phyloP scores from a whole-genome alignment of 306 rosid genomes.

The Pterocarpus macrocarpus region DNA sequence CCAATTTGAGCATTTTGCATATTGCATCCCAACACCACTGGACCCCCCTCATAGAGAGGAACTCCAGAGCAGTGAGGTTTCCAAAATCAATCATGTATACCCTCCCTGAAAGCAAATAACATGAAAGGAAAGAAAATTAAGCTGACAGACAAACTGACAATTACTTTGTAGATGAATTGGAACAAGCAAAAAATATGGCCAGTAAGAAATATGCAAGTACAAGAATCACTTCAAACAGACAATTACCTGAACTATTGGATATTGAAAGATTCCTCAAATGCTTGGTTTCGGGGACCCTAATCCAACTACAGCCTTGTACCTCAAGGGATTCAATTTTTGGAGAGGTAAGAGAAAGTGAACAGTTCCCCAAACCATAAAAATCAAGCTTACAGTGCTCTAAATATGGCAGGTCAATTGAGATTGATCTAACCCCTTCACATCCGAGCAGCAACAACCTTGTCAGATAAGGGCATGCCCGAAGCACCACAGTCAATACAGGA shows the following conservation, averaged over 20 bases:
- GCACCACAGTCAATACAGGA: conserved; percentile 59
- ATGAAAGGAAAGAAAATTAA: conserved; percentile 3
- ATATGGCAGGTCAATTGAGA: conserved; percentile 71
- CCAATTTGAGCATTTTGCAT: conserved; percentile 80
- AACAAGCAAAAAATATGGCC: neutral
- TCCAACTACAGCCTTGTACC: conserved; percentile 98
- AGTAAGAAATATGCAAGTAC: conserved; percentile 20
- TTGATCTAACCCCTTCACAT: conserved; percentile 78
- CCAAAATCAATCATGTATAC: conserved; percentile 92
- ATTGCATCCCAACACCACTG: conserved; percentile 98
- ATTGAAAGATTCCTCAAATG: conserved; percentile 74
- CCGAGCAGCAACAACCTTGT: conserved; percentile 79
- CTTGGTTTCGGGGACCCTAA: conserved; percentile 71
- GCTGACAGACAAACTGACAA: neutral
- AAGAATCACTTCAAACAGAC: conserved; percentile 26
- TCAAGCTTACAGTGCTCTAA: conserved; percentile 87
- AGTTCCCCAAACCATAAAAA: conserved; percentile 84
- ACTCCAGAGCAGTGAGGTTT: conserved; percentile 75
- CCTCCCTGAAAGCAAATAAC: conserved; percentile 68
- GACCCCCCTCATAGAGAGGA: conserved; percentile 80
- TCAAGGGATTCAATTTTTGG: conserved; percentile 82
- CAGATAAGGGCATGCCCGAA: conserved; percentile 73
- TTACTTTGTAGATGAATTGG: neutral
- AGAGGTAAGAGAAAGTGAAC: conserved; percentile 68
- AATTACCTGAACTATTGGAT: conserved; percentile 83